Evolutionary conservation across 2,329 filamentous ascomycete species (phyloP).

Genomic region (Ophiostoma sp.): DNA sequence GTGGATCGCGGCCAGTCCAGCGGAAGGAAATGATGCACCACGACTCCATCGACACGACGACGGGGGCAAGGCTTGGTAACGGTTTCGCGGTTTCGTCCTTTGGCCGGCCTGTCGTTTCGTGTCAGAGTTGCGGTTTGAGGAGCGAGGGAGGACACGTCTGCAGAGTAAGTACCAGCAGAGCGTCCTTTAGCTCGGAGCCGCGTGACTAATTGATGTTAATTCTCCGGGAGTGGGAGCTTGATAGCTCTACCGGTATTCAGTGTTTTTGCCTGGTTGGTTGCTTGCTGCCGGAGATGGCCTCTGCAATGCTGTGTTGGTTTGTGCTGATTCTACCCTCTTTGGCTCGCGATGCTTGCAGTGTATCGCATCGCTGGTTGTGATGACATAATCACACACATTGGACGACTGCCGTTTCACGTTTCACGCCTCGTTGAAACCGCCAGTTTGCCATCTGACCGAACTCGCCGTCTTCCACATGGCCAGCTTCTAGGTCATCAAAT

Average conservation of each 20-base stretch:
- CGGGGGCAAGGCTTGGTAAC: constrained; percentile 6
- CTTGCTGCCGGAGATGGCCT: too few species aligned
- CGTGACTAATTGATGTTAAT: background rate
- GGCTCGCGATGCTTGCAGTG: too few species aligned
- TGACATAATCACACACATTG: background rate
- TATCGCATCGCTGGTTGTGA: background rate
- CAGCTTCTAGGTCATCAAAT: background rate
- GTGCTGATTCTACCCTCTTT: too few species aligned
- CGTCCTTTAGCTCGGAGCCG: background rate
- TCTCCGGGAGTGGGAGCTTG: too few species aligned
- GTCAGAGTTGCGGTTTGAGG: too few species aligned
- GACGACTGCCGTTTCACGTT: background rate
- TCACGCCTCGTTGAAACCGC: background rate
- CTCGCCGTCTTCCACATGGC: background rate
- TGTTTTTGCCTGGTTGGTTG: background rate
- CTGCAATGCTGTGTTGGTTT: too few species aligned
- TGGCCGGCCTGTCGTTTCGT: background rate
- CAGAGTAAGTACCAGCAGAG: too few species aligned
- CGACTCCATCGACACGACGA: constrained; percentile 7
- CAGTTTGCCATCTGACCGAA: background rate
- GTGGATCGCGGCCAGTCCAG: background rate
- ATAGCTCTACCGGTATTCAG: too few species aligned
- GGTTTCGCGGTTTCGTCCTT: background rate
- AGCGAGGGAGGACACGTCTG: too few species aligned
- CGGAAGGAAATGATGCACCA: background rate